Evolutionary conservation across 2,329 filamentous ascomycete genomes (phyloP).

Genomic region (Fusarium nelsonii): DNA sequence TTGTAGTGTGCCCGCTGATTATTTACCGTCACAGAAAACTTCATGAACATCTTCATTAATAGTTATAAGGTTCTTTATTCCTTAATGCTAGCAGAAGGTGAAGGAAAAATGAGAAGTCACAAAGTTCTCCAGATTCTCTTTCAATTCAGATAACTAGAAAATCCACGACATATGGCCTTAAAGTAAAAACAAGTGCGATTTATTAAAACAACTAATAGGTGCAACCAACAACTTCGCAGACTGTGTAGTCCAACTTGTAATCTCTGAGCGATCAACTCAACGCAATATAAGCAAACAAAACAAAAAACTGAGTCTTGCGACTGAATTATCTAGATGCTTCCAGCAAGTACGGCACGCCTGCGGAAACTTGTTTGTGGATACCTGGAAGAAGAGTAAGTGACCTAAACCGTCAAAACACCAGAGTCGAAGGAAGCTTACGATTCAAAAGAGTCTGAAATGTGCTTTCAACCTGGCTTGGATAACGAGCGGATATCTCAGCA

Average conservation of each 20-base stretch:
- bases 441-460: neutral
- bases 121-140: too few species aligned
- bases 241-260: neutral
- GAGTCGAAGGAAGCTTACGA: neutral
- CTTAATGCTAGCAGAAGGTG: too few species aligned
- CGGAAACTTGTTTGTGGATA: neutral
- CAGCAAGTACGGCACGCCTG: neutral
- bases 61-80: too few species aligned
- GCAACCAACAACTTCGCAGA: neutral
- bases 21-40: too few species aligned
- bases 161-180: too few species aligned
- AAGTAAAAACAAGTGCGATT: neutral
- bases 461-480: neutral
- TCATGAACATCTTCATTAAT: too few species aligned
- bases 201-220: neutral
- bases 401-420: fast-evolving
- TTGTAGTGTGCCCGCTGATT: too few species aligned
- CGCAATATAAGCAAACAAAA: neutral
- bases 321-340: neutral
- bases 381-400: neutral
- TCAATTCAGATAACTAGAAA: too few species aligned
- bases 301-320: conserved; percentile 1
- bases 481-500: conserved; percentile 1
- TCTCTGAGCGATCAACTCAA: neutral
- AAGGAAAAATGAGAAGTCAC: too few species aligned